These are phyloP conservation scores for Verticillium isaacii DNA, from an alignment of 2,329 filamentous ascomycete genomes.

Conservation along the genomic window DNA sequence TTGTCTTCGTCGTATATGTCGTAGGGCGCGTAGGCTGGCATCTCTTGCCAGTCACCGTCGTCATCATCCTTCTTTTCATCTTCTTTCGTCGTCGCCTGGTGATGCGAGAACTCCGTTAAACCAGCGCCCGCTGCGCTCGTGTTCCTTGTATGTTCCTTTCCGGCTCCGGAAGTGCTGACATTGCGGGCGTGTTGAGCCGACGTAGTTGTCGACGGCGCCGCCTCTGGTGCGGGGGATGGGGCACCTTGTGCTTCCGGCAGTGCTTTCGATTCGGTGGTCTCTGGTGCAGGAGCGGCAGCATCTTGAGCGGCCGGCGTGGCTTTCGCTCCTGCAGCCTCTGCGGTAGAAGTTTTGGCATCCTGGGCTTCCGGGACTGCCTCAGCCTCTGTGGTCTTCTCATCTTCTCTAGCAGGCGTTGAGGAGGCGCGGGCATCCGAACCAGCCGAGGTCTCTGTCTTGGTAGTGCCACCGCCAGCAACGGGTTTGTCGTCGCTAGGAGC, in stretches of 20 bases:
- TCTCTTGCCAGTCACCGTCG: constrained; percentile 81
- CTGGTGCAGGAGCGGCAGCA: neutral
- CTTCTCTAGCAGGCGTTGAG: neutral
- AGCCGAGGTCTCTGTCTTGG: constrained; percentile 1
- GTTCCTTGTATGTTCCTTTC: constrained; percentile 19
- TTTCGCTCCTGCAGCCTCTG: neutral
- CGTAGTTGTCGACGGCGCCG: neutral
- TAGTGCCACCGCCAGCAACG: neutral
- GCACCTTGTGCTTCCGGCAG: neutral
- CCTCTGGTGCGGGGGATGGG: neutral
- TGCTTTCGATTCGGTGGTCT: neutral
- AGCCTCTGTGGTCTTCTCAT: constrained; percentile 1
- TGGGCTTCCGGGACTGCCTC: neutral
- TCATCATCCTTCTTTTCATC: constrained; percentile 49
- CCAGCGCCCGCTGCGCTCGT: constrained; percentile 31
- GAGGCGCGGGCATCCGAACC: constrained; percentile 4
- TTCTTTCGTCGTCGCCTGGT: constrained; percentile 61
- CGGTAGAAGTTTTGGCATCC: neutral
- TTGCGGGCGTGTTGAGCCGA: neutral
- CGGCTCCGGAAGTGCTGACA: neutral
- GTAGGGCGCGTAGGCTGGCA: constrained; percentile 89
- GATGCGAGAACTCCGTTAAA: constrained; percentile 79
- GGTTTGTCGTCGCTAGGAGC: constrained; percentile 4
- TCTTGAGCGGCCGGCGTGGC: neutral
- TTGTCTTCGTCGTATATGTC: constrained; percentile 96